Evolutionary conservation across 1,284 basidiomycete species (phyloP).

Genomic region (Pterula multifida): DNA sequence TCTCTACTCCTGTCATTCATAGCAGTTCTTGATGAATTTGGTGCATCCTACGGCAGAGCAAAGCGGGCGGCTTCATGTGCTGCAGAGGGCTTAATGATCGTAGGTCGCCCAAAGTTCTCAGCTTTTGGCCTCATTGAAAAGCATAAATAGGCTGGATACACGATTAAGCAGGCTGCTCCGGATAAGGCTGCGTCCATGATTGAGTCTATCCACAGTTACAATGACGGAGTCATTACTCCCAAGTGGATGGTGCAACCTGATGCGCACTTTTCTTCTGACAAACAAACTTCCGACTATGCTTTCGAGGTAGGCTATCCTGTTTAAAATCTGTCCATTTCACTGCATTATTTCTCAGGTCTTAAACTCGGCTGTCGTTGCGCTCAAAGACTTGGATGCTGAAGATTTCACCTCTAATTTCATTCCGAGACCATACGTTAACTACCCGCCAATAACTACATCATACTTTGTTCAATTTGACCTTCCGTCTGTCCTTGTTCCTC

Average conservation of each 20-base stretch:
- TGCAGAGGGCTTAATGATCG: conserved; percentile 78
- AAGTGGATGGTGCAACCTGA: conserved; percentile 56
- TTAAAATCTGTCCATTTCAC: not conserved
- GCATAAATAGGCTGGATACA: conserved; percentile 39
- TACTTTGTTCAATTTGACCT: conserved; percentile 49
- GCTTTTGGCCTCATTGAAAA: conserved; percentile 3
- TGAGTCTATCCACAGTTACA: conserved; percentile 50
- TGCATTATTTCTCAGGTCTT: conserved; percentile 35
- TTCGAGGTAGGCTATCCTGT: not conserved
- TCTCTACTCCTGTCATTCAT: conserved; percentile 73
- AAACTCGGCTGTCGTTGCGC: conserved; percentile 43
- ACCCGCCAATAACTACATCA: conserved; percentile 32
- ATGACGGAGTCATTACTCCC: conserved; percentile 41
- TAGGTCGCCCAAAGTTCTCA: conserved; percentile 19
- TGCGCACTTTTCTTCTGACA: conserved; percentile 33
- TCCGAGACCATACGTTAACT: conserved; percentile 53
- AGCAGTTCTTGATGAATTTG: conserved; percentile 81
- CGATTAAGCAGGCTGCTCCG: conserved; percentile 38
- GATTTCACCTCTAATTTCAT: conserved; percentile 46
- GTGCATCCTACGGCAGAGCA: conserved; percentile 76
- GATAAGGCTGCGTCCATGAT: conserved; percentile 51
- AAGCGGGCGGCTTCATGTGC: conserved; percentile 81
- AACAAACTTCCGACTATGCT: conserved; percentile 28
- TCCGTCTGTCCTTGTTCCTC: conserved; percentile 74
- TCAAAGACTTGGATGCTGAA: conserved; percentile 40